Percentiles rank a stretch among this genome's conserved stretches.
phyloP scores from a whole-genome alignment of 1,139 yeast genomes.

The Suhomyces bokatorum region DNA sequence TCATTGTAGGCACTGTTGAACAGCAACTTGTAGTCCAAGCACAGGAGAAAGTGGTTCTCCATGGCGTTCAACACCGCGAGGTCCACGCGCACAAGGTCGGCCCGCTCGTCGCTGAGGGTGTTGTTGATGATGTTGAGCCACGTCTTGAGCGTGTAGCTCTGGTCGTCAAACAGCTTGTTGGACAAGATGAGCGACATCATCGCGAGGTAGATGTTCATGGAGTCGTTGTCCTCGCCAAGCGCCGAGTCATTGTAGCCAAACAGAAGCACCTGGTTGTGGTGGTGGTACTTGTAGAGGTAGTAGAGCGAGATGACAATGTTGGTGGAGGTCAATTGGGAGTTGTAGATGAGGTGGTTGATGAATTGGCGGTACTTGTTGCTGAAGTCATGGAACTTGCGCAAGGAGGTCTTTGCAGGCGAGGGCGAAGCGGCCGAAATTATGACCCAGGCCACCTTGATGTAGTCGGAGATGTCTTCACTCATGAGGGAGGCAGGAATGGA shows the following conservation, averaged over 20 bases:
- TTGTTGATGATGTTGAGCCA: slow-evolving; percentile 37
- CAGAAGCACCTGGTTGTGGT: slow-evolving; percentile 14
- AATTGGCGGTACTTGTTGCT: slow-evolving; percentile 22
- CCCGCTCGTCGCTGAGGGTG: slow-evolving; percentile 11
- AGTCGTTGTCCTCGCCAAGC: slow-evolving; percentile 10
- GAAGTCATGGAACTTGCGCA: slow-evolving; percentile 16
- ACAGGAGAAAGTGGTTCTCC: slow-evolving; percentile 33
- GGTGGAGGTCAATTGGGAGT: slow-evolving; percentile 32
- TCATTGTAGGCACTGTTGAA: slow-evolving; percentile 26
- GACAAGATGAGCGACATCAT: slow-evolving; percentile 43
- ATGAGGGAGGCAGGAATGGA: background rate
- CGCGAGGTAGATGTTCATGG: slow-evolving; percentile 29
- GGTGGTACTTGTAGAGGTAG: slow-evolving; percentile 31
- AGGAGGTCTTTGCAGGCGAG: slow-evolving; percentile 2
- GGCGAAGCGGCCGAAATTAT: slow-evolving; percentile 9
- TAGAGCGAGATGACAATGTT: slow-evolving; percentile 35
- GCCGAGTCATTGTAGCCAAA: slow-evolving; percentile 7
- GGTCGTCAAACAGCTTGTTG: slow-evolving; percentile 53
- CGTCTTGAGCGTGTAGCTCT: slow-evolving; percentile 53
- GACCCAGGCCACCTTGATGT: slow-evolving; percentile 17
- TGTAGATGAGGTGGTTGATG: slow-evolving; percentile 22
- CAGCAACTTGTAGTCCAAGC: slow-evolving; percentile 31
- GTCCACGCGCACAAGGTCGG: slow-evolving; percentile 15
- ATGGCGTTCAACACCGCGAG: slow-evolving; percentile 28
- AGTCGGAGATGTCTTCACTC: slow-evolving; percentile 9